A percentile compares a stretch with the other conserved stretches of the same genome.
phyloP scores from a whole-genome alignment of 1,139 yeast genomes.

The Sugiyamaella paludigena region DNA sequence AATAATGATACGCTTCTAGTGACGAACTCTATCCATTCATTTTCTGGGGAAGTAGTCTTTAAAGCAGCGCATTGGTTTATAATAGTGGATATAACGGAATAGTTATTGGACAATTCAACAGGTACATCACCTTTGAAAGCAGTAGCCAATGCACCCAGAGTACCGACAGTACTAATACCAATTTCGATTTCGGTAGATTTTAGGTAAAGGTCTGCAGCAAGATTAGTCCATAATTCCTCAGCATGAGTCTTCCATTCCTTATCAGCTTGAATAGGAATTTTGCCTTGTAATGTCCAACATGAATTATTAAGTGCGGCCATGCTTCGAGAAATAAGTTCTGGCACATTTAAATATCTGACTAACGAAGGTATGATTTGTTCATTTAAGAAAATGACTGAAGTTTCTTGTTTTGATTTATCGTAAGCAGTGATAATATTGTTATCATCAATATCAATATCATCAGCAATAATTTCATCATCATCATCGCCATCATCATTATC shows the following conservation, averaged over 20 bases:
- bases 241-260: constrained; percentile 32
- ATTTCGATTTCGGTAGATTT: constrained; percentile 39
- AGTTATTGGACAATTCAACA: constrained; percentile 23
- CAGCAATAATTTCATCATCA: constrained; percentile 17
- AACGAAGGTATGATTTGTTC: constrained; percentile 24
- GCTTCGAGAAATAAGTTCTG: constrained; percentile 46
- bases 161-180: constrained; percentile 53
- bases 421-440: constrained; percentile 5
- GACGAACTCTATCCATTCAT: constrained; percentile 28
- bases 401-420: constrained; percentile 13
- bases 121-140: constrained; percentile 42
- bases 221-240: constrained; percentile 31
- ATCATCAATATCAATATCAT: constrained; percentile 17
- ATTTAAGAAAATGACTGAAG: constrained; percentile 19
- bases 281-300: constrained; percentile 36
- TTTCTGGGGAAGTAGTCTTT: constrained; percentile 19
- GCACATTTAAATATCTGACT: constrained; percentile 19
- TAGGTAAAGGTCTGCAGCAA: constrained; percentile 21
- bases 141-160: constrained; percentile 60
- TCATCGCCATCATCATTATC: constrained; percentile 14
- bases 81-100: constrained; percentile 17
- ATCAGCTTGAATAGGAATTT: constrained; percentile 17
- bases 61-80: constrained; percentile 21
- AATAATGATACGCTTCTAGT: constrained; percentile 47
- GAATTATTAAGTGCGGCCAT: constrained; percentile 66